Base-by-base conservation (phyloP, 768 basidiomycete genomes). In the Leccinum longicurvipes region DNA sequence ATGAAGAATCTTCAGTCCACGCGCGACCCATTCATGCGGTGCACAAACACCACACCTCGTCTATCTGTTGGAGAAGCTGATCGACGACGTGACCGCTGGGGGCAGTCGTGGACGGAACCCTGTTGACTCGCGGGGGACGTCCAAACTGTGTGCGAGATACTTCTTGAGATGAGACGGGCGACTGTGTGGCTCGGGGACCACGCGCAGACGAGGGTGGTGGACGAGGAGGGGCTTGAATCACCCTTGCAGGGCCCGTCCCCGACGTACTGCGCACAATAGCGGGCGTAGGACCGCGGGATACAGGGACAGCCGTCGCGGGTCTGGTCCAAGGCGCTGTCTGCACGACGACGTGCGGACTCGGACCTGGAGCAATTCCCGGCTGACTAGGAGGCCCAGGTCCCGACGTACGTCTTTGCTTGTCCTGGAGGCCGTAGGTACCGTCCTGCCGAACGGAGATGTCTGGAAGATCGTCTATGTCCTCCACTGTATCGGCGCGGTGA, bases 391-490 rank as follows among this genome's bases (percentile, higher is more conserved):
- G 59, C 17, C 49, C 58, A 50, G 52, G 59, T n/a, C 50, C 58
- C 9, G 60, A 54, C 47, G 50, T 32, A 29, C 58, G 56, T 46
- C 55, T 49, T 39, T 62, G 61, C 51, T 61, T 63, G 31, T 67
- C 63, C 52, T 62, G 72, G 29, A 84, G 60, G 2, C 68, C 77
- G 65, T 86, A 87, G 3, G 80, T 75, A 19, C 86, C 84, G 64
- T 85, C 82, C 4, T 72, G 73, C 28, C 75, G 73, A n/a, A 88
- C 63, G 14, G 82, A 82, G 54, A 89, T 79, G 56, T 88, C 85
- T 31, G 87, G 86, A 21, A 85, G 70, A 52, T 81, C 73, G 5
- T 86, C 83, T 55, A 73, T 61, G 44, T 80, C 77, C 52, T 77
- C 73, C 48, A 63, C 46, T 24, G 70, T 59, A 36, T 66, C 58